A percentile compares a stretch with the other conserved stretches of the same genome.
Conservation (phyloP, 2,329 filamentous ascomycete genomes). For the Mariannaea elegans region DNA sequence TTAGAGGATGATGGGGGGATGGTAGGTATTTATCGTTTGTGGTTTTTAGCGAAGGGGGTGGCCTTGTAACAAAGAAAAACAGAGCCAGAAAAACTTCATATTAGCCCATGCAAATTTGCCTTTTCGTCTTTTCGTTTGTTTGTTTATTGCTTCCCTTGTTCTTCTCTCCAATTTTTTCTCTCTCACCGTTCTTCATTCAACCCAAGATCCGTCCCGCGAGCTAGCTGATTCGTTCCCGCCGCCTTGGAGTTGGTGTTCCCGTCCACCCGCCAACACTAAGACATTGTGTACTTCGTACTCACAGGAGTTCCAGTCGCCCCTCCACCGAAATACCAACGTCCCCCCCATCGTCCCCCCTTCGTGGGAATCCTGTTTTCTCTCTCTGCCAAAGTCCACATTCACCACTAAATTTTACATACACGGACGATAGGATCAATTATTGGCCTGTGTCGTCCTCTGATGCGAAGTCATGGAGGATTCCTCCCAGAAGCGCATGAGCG, state of each 20-base stretch:
- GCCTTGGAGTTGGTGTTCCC: constrained; percentile 17
- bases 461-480: constrained; percentile 43
- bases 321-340: constrained; percentile 23
- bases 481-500: constrained; percentile 48
- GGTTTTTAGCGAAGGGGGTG: not conserved
- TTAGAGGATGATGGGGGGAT: not conserved
- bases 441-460: constrained; percentile 2
- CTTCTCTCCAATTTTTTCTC: not conserved
- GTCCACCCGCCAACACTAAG: constrained; percentile 43
- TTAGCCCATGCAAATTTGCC: not conserved
- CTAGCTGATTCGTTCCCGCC: constrained; percentile 19
- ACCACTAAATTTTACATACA: constrained; percentile 11
- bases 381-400: constrained; percentile 4
- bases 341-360: not conserved
- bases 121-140: not conserved
- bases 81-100: not conserved
- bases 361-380: constrained; percentile 15
- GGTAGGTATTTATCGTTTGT: not conserved
- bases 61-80: not conserved
- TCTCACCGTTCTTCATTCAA: not conserved
- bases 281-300: constrained; percentile 1
- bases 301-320: constrained; percentile 7
- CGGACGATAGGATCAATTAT: constrained; percentile 20
- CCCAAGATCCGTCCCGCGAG: constrained; percentile 3
- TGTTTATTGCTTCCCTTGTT: not conserved